Conservation (phyloP, 805 yeast species). For the Candida orba region DNA sequence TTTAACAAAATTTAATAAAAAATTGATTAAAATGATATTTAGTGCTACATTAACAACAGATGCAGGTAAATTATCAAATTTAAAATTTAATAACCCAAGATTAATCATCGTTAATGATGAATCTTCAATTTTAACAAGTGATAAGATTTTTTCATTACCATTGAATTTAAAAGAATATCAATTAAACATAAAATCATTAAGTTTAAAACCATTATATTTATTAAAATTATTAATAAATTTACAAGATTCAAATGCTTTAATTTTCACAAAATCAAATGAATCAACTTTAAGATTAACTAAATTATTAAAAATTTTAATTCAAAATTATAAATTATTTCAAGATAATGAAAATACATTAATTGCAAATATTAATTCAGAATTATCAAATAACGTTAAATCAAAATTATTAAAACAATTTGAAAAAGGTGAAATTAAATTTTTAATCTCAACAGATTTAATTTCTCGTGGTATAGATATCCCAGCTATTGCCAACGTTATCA, state of each 20-base stretch:
- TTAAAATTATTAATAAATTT: constrained; percentile 41
- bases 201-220: constrained; percentile 68
- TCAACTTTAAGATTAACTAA: constrained; percentile 74
- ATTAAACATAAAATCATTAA: constrained; percentile 27
- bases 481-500: constrained; percentile 65
- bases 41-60: constrained; percentile 93
- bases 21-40: constrained; percentile 64
- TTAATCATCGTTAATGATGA: constrained; percentile 64
- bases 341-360: constrained; percentile 17
- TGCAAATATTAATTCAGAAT: constrained; percentile 52
- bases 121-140: constrained; percentile 34
- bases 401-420: constrained; percentile 56
- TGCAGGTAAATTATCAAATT: constrained; percentile 73
- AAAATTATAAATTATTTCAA: constrained; percentile 10
- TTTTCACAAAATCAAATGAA: constrained; percentile 79
- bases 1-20: constrained; percentile 18
- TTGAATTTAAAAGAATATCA: constrained; percentile 38
- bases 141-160: constrained; percentile 55
- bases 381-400: constrained; percentile 44
- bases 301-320: constrained; percentile 40
- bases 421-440: constrained; percentile 38
- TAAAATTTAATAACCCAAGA: constrained; percentile 66
- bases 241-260: constrained; percentile 36
- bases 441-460: constrained; percentile 82
- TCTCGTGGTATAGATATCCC: constrained; percentile 91